Evolutionary conservation across 176 grass and related monocot species (phyloP).

Genomic region (Oryza glaberrima): DNA sequence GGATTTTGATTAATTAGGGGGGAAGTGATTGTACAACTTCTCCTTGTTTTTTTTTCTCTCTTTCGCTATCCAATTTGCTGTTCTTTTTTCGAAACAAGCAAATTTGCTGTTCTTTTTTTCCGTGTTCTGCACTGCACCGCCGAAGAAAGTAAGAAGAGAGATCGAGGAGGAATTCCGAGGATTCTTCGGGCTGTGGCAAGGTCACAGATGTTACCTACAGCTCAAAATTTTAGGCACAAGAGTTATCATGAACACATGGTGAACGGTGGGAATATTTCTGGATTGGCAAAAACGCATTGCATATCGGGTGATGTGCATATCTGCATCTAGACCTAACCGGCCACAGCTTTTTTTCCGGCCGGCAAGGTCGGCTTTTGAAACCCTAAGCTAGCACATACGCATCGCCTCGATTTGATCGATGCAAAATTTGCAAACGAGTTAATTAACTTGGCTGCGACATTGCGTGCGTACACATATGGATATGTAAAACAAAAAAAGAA

Average conservation of each 20-base stretch:
- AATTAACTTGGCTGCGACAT: background rate
- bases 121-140: slow-evolving; percentile 28
- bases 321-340: slow-evolving; percentile 36
- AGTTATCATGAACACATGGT: slow-evolving; percentile 46
- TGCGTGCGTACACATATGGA: background rate
- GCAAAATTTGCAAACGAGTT: background rate
- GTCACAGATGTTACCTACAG: slow-evolving; percentile 54
- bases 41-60: background rate
- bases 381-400: slow-evolving; percentile 30
- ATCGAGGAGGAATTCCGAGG: slow-evolving; percentile 26
- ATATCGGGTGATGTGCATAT: slow-evolving; percentile 39
- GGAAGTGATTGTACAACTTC: background rate
- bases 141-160: slow-evolving; percentile 22
- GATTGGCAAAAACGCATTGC: slow-evolving; percentile 41
- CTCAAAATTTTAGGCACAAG: slow-evolving; percentile 56
- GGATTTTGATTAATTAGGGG: background rate
- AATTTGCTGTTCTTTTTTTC: slow-evolving; percentile 17
- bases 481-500: background rate
- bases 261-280: slow-evolving; percentile 57
- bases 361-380: slow-evolving; percentile 50
- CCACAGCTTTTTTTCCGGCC: slow-evolving; percentile 2
- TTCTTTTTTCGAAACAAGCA: background rate
- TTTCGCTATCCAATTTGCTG: slow-evolving; percentile 7
- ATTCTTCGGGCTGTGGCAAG: slow-evolving; percentile 45
- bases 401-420: slow-evolving; percentile 1